Evolutionary conservation across 169 alveolate genomes (phyloP).

Genomic region (Miamiensis avidus): DNA sequence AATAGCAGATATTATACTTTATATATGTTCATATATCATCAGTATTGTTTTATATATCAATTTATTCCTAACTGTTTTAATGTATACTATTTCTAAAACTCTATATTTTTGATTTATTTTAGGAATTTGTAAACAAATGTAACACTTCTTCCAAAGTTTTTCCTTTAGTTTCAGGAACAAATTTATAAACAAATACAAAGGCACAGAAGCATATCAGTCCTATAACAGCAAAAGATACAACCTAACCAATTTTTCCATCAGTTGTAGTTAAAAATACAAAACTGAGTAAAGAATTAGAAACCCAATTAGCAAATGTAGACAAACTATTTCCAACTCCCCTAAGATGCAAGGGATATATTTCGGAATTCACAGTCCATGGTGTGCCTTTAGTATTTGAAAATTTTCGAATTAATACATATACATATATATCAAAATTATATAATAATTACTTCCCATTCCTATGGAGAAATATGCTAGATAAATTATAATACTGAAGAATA

Average conservation of each 20-base stretch:
- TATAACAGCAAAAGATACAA: not conserved
- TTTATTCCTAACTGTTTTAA: no score
- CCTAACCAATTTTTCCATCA: not conserved
- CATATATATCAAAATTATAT: no score
- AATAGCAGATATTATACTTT: no score
- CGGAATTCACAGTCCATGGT: not conserved
- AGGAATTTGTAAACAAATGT: no score
- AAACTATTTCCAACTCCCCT: not conserved
- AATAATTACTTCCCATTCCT: not conserved
- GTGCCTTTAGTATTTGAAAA: no score
- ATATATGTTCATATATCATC: no score
- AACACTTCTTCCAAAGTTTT: not conserved
- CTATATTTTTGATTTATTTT: no score
- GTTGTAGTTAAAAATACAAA: not conserved
- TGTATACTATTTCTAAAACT: no score
- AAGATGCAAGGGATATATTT: not conserved
- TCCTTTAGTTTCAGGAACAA: not conserved
- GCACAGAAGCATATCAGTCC: not conserved
- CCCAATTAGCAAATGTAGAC: not conserved
- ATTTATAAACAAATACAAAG: not conserved
- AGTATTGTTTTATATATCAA: no score
- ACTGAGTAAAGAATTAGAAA: not conserved
- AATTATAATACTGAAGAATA: not conserved
- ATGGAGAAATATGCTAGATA: not conserved
- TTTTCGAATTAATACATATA: no score